Evolutionary conservation across 2,329 filamentous ascomycete genomes (phyloP), one percentile per base, ranked within the genome.

Genomic region (Neospermospora avenae): DNA sequence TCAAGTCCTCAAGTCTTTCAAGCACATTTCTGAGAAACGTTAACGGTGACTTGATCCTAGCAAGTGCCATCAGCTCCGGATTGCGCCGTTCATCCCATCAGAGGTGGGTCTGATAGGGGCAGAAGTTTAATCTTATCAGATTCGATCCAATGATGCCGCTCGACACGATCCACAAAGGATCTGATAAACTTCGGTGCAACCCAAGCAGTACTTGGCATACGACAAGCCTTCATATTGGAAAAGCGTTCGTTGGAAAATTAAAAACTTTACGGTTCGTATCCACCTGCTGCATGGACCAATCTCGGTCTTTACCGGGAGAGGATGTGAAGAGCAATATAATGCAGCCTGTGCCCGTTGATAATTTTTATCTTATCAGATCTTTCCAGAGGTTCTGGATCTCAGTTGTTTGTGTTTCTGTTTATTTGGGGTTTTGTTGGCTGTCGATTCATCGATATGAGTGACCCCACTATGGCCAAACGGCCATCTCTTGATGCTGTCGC

Each of bases 181-280:
- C 59, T 57, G 59, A 61, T 59, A 48, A 59, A 22, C 53, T 59
- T 24, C 16, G 14, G 37, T n/a, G 16, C n/a, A 3, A 2, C 28
- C 31, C n/a, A n/a, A 16, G 16, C n/a, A 7, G 34, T 14, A 42
- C 41, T 59, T 59, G 51, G 57, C 57, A 55, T 28, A 20, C 41
- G 57, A 55, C 42, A 59, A 48, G 41, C 8, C 1, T 1, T 31
- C 28, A n/a, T n/a, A n/a, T n/a, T 39, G 37, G 6, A 39, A 8
- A 45, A 24, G 24, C 16, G n/a, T 31, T 28, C 13, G 22, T 28
- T 28, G 24, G 2, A 22, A n/a, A n/a, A n/a, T n/a, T 28, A 4
- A 16, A 45, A 46, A 46, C 11, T 31, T 31, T 10, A 46, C 24
- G 11, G 3, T 22, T 46, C 28, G 13, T 24, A 31, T 4, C 22